These are phyloP conservation scores for Cercophora samala DNA, from an alignment of 495 filamentous ascomycete genomes.

Conservation along the genomic window DNA sequence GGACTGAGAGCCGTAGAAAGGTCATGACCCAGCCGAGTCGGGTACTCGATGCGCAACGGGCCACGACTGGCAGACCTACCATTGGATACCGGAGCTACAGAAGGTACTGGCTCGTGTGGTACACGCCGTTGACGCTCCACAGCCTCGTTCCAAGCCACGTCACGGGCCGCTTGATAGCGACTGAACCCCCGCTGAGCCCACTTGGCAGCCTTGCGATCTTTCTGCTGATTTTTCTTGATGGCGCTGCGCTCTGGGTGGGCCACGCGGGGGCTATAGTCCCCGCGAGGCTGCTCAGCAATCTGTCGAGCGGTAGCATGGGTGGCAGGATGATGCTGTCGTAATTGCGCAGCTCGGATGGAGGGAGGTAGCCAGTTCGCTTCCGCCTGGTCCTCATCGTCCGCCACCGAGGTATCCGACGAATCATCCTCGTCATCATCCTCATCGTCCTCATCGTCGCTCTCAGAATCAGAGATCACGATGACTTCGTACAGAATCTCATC, in stretches of 20 bases:
- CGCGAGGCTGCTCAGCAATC: not conserved
- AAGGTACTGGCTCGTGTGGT: conserved; percentile 8
- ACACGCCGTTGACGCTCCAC: conserved; percentile 29
- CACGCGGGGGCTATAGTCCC: conserved; percentile 1
- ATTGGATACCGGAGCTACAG: conserved; percentile 9
- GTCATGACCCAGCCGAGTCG: conserved; percentile 1
- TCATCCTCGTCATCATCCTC: conserved; percentile 34
- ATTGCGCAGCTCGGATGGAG: not conserved
- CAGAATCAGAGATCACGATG: conserved; percentile 77
- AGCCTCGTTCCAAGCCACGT: conserved; percentile 35
- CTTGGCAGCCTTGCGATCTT: conserved; percentile 24
- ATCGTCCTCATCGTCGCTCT: conserved; percentile 46
- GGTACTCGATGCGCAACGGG: conserved; percentile 8
- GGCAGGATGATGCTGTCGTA: not conserved
- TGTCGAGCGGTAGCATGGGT: not conserved
- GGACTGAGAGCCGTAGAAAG: not conserved
- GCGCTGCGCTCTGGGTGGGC: conserved; percentile 12
- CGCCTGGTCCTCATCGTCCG: not conserved
- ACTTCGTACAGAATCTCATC: conserved; percentile 80
- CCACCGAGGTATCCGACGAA: conserved; percentile 36
- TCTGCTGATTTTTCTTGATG: conserved; percentile 24
- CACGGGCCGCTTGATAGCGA: conserved; percentile 39
- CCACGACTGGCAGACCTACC: conserved; percentile 12
- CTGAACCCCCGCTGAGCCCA: conserved; percentile 37
- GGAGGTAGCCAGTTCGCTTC: not conserved